A percentile compares a stretch with the other conserved stretches of the same genome.
These are phyloP conservation scores for Akanthomyces muscarius DNA, from an alignment of 2,329 filamentous ascomycete species.

Conservation along the genomic window DNA sequence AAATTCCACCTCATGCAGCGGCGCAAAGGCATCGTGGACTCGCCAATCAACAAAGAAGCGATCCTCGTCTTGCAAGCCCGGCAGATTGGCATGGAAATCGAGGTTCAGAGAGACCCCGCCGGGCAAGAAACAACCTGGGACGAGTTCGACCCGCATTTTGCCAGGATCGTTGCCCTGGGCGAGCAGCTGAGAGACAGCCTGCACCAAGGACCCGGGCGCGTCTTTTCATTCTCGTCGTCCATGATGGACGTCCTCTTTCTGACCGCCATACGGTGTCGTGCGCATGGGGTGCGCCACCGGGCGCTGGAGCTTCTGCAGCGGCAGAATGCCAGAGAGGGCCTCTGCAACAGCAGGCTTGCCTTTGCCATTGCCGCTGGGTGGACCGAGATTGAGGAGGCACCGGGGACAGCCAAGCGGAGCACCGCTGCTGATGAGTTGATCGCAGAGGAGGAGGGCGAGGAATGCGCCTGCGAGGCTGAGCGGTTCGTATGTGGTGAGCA, in stretches of 20 bases:
- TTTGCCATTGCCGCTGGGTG: not conserved
- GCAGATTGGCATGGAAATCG: not conserved
- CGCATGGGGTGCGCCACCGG: not conserved
- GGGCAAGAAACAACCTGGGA: not conserved
- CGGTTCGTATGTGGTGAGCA: not conserved
- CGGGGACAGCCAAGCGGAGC: not conserved
- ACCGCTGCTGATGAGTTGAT: not conserved
- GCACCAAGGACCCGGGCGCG: not conserved
- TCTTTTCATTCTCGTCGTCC: slow-evolving; percentile 11
- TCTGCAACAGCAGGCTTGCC: slow-evolving; percentile 3
- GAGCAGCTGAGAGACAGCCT: not conserved
- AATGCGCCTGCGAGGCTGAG: not conserved
- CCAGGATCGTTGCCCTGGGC: not conserved
- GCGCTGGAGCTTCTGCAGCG: not conserved
- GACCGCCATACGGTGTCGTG: not conserved
- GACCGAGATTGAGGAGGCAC: not conserved
- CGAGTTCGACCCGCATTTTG: not conserved
- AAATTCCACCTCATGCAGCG: not conserved
- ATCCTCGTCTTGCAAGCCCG: not conserved
- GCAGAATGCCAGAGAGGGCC: slow-evolving; percentile 1
- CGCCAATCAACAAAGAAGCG: not conserved
- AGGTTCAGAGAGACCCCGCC: not conserved
- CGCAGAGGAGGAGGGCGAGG: not conserved
- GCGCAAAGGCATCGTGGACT: not conserved
- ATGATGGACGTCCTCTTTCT: not conserved